Evolutionary conservation across 768 basidiomycete genomes (phyloP), one percentile per base, ranked within the genome.

Genomic region (Dacryopinax primogenitus): DNA sequence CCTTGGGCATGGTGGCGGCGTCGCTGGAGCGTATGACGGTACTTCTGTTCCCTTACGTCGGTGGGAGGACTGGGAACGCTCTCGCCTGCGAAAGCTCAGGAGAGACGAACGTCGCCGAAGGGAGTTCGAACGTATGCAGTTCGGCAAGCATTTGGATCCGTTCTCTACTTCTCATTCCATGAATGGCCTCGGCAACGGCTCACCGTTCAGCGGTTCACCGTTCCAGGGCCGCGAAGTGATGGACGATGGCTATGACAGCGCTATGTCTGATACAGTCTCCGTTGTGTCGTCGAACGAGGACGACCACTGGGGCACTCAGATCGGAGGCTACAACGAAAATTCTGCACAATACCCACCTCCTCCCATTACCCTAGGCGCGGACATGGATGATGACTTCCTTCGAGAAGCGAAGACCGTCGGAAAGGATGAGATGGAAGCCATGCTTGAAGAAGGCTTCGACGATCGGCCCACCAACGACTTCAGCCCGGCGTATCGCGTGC

Each of bases 11-110:
- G 90, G 84, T 21, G 82, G 80, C n/a, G n/a, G n/a, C 15, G 86
- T 84, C 15, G 82, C 80, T 18, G 81, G 80, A 28, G 76, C 76
- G 4, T 73, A 78, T 51, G 79, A 78, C 63, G 83, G 82, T 3
- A 75, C 80, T 44, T 83, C 82, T 0, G 84, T 98, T n/a, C 92
- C 96, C 0, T 77, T 98, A 73, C 84, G 95, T n/a, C 83, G 95
- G 62, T 99, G 96, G 96, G 96, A 98, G 76, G 95, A 99, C 70
- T 99, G 95, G 96, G 96, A 99, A 72, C 84, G 93, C 26, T 95
- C 92, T 28, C 82, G 96, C 45, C 79, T 98, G 58, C 87, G 95
- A 62, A 98, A 97, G 76, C 68, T 95, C 33, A 85, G 83, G 67
- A 85, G 96, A 1, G 94, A 96, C 71, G 90, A 92, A 70, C 81